These are phyloP conservation scores for Physcomitrellopsis africana DNA, from an alignment of 225 moss, liverwort and hornwort genomes.

Conservation along the genomic window DNA sequence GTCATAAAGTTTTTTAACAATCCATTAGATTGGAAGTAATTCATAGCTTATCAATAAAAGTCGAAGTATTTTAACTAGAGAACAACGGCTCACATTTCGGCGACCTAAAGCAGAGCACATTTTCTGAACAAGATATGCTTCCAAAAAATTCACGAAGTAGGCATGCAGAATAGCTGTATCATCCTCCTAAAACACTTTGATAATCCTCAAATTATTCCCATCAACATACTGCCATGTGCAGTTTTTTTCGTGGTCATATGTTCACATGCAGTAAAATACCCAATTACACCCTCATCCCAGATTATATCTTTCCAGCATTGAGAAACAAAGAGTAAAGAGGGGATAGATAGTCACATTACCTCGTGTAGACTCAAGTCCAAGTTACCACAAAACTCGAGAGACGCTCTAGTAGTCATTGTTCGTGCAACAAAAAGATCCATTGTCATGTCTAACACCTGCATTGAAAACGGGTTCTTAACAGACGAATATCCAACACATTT, in stretches of 20 bases:
- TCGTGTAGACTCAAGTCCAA: conserved; percentile 65
- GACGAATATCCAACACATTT: conserved; percentile 6
- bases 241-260: neutral
- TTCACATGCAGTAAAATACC: conserved; percentile 9
- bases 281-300: neutral
- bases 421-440: conserved; percentile 99
- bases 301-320: conserved; percentile 11
- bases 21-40: conserved; percentile 3
- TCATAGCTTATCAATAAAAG: conserved; percentile 18
- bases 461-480: conserved; percentile 8
- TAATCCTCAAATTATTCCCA: neutral
- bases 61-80: conserved; percentile 1
- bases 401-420: conserved; percentile 95
- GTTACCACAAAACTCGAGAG: conserved; percentile 72
- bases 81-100: conserved; percentile 20
- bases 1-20: neutral
- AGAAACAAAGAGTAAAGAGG: conserved; percentile 22
- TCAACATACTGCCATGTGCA: conserved; percentile 9
- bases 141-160: neutral
- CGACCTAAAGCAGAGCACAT: too few species aligned
- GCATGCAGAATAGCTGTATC: conserved; percentile 1
- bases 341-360: conserved; percentile 45
- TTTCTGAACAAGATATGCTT: too few species aligned
- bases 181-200: neutral
- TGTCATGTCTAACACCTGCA: conserved; percentile 85